phyloP scores from a whole-genome alignment of 2,329 filamentous ascomycete species.

The Bipolaris oryzae region DNA sequence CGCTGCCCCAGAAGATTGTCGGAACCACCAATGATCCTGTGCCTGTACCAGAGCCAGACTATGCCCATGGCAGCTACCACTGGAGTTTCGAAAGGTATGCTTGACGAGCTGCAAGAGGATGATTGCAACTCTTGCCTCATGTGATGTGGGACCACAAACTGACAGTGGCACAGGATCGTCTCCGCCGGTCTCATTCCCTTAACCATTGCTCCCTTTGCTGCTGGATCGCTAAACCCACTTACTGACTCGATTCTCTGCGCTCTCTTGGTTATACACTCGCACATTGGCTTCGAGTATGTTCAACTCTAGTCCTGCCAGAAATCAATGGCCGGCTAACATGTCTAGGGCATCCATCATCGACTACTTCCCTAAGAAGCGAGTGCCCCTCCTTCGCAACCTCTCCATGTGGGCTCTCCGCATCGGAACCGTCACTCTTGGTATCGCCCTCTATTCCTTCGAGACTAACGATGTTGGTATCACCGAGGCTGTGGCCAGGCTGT shows the following conservation, averaged over 20 bases:
- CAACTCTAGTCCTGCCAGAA: background rate
- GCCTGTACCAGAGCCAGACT: conserved; percentile 71
- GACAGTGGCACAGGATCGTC: conserved; percentile 57
- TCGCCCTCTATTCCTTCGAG: conserved; percentile 97
- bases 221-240: conserved; percentile 86
- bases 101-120: background rate
- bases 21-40: conserved; percentile 88
- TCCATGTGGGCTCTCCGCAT: conserved; percentile 79
- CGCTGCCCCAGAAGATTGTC: conserved; percentile 82
- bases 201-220: conserved; percentile 87
- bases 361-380: conserved; percentile 78
- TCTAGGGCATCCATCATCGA: conserved; percentile 78
- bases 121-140: background rate
- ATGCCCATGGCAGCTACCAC: conserved; percentile 93
- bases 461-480: conserved; percentile 96
- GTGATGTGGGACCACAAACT: background rate
- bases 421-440: conserved; percentile 78
- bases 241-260: conserved; percentile 86
- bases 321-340: conserved; percentile 10
- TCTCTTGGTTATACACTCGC: conserved; percentile 85
- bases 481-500: conserved; percentile 85
- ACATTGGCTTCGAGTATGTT: conserved; percentile 86
- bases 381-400: conserved; percentile 70
- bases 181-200: conserved; percentile 83
- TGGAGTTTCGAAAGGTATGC: conserved; percentile 86